Conservation (phyloP, 1,284 basidiomycete genomes). For the Apiotrichum laibachii region DNA sequence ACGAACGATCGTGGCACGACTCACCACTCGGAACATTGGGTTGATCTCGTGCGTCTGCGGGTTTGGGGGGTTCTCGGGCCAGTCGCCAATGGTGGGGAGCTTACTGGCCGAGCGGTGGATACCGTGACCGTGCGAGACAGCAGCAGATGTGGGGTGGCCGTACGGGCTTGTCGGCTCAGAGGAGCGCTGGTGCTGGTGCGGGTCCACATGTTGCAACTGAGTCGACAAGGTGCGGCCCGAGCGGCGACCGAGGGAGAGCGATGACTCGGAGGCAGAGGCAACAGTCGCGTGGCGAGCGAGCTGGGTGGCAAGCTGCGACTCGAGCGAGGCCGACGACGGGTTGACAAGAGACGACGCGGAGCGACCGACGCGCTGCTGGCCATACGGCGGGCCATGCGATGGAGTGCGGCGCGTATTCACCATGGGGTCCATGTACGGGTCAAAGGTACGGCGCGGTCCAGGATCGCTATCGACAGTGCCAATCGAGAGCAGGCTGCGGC, state of each 20-base stretch:
- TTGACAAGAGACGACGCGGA: constrained; percentile 67
- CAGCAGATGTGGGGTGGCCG: constrained; percentile 31
- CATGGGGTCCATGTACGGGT: constrained; percentile 7
- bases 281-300: constrained; percentile 72
- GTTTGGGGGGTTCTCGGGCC: constrained; percentile 39
- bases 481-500: constrained; percentile 42
- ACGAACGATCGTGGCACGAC: constrained; percentile 39
- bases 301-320: constrained; percentile 73
- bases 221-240: constrained; percentile 5
- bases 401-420: constrained; percentile 51
- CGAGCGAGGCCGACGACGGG: constrained; percentile 74
- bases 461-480: constrained; percentile 49
- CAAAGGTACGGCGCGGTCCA: constrained; percentile 15
- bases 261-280: constrained; percentile 34
- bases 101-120: constrained; percentile 22
- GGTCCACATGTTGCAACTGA: constrained; percentile 12
- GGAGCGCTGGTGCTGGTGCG: neutral
- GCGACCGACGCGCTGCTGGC: constrained; percentile 7
- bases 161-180: constrained; percentile 43
- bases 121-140: constrained; percentile 38
- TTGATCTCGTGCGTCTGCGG: constrained; percentile 58
- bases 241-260: constrained; percentile 17
- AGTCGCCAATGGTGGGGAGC: constrained; percentile 54
- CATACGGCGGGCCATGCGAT: constrained; percentile 60
- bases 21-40: constrained; percentile 86